Evolutionary conservation across 108 stramenopile genomes (phyloP).

Genomic region (Fistulifera pelliculosa): DNA sequence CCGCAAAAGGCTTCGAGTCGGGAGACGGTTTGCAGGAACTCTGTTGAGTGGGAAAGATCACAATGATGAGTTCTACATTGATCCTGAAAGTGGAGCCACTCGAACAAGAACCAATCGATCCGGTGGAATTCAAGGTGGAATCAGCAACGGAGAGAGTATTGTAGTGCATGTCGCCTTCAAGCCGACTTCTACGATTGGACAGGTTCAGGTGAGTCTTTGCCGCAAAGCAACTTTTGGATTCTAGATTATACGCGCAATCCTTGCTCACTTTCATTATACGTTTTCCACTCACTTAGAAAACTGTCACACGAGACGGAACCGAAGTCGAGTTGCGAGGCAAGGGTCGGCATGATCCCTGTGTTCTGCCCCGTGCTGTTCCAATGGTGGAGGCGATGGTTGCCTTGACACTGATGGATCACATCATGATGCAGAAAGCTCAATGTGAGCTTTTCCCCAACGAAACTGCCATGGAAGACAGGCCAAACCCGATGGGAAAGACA

Average conservation of each 20-base stretch:
- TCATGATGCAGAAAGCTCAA: constrained; percentile 92
- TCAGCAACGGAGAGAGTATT: constrained; percentile 95
- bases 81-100: constrained; percentile 84
- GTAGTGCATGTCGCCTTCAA: constrained; percentile 95
- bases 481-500: constrained; percentile 85
- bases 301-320: constrained; percentile 91
- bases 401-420: constrained; percentile 85
- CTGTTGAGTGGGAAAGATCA: constrained; percentile 91
- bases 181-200: constrained; percentile 92
- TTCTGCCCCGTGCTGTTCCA: constrained; percentile 93
- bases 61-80: constrained; percentile 98
- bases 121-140: constrained; percentile 98
- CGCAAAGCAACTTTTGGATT: constrained; percentile 3
- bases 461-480: constrained; percentile 38
- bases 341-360: constrained; percentile 98
- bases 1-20: constrained; percentile 98
- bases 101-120: constrained; percentile 92
- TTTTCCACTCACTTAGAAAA: constrained; percentile 38
- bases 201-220: constrained; percentile 63
- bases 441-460: constrained; percentile 78
- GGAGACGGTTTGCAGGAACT: constrained; percentile 94
- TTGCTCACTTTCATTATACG: too few relatives aligned
- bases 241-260: too few relatives aligned
- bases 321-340: constrained; percentile 92
- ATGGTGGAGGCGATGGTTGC: constrained; percentile 99